Evolutionary conservation across 768 basidiomycete genomes (phyloP).

Genomic region (Myochromella boudieri): DNA sequence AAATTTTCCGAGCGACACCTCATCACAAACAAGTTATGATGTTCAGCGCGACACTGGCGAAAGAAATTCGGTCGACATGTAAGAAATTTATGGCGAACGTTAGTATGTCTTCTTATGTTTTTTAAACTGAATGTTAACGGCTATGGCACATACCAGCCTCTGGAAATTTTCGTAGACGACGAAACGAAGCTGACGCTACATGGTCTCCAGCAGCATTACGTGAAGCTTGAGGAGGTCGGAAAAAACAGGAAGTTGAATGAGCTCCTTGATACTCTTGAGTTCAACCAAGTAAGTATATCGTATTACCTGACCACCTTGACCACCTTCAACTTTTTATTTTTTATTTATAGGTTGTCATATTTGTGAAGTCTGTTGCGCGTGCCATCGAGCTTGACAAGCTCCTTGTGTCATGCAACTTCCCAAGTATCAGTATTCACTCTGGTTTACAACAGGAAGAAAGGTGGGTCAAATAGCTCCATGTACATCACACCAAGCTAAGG

Average conservation of each 20-base stretch:
- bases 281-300: slow-evolving; percentile 78
- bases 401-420: slow-evolving; percentile 96
- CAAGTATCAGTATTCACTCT: slow-evolving; percentile 96
- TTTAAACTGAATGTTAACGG: neutral
- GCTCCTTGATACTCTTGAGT: slow-evolving; percentile 91
- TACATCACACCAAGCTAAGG: slow-evolving; percentile 7
- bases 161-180: slow-evolving; percentile 99
- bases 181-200: slow-evolving; percentile 98
- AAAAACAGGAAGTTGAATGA: slow-evolving; percentile 99
- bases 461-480: slow-evolving; percentile 44
- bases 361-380: slow-evolving; percentile 96
- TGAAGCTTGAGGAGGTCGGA: slow-evolving; percentile 90
- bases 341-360: slow-evolving; percentile 87
- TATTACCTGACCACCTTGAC: neutral
- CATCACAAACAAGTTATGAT: slow-evolving; percentile 99
- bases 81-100: slow-evolving; percentile 99
- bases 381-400: slow-evolving; percentile 97
- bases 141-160: slow-evolving; percentile 58
- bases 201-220: slow-evolving; percentile 97
- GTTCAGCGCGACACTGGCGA: slow-evolving; percentile 98
- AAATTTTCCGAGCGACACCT: slow-evolving; percentile 98
- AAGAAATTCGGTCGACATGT: slow-evolving; percentile 96
- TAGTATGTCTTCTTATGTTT: slow-evolving; percentile 30
- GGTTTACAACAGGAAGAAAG: slow-evolving; percentile 94
- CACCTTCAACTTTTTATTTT: neutral